phyloP scores from a whole-genome alignment of 257 asterid genomes.

The Hygrophila difformis region DNA sequence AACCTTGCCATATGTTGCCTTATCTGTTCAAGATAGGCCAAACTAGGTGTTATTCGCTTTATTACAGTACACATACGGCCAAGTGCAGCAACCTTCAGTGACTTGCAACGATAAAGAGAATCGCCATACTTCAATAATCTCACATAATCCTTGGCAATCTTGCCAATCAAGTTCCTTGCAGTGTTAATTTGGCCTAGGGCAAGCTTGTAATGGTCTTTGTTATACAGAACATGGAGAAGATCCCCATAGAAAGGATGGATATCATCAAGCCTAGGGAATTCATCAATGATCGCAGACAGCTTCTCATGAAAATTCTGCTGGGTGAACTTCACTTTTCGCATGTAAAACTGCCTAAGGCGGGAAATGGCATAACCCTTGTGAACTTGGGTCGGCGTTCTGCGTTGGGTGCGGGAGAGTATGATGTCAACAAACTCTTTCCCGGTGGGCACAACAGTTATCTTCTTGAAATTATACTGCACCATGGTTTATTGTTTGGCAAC shows the following conservation, averaged over 20 bases:
- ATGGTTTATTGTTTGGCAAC: conserved; percentile 7
- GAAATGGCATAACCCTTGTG: conserved; percentile 94
- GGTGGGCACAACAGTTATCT: conserved; percentile 72
- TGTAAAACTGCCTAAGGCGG: conserved; percentile 84
- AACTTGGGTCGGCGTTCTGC: conserved; percentile 89
- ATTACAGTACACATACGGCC: conserved; percentile 95
- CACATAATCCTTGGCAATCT: conserved; percentile 78
- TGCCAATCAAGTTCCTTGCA: conserved; percentile 76
- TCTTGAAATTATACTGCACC: conserved; percentile 60
- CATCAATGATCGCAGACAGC: conserved; percentile 79
- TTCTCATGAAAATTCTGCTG: conserved; percentile 78
- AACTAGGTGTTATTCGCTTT: conserved; percentile 81
- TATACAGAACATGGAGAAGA: conserved; percentile 85
- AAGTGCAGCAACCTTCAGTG: conserved; percentile 87
- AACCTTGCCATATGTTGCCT: conserved; percentile 95
- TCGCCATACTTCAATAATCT: conserved; percentile 80
- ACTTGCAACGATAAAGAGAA: conserved; percentile 84
- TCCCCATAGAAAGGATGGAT: conserved; percentile 98
- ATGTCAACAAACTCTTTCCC: conserved; percentile 88
- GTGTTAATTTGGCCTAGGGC: conserved; percentile 94
- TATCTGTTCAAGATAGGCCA: conserved; percentile 95
- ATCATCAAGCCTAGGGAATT: conserved; percentile 84
- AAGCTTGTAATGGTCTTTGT: conserved; percentile 96
- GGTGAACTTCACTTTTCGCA: conserved; percentile 90
- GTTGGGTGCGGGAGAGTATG: conserved; percentile 84